Evolutionary conservation across 169 alveolate genomes (phyloP), one percentile per base, ranked within the genome.

Genomic region (Plasmodium falciparum): DNA sequence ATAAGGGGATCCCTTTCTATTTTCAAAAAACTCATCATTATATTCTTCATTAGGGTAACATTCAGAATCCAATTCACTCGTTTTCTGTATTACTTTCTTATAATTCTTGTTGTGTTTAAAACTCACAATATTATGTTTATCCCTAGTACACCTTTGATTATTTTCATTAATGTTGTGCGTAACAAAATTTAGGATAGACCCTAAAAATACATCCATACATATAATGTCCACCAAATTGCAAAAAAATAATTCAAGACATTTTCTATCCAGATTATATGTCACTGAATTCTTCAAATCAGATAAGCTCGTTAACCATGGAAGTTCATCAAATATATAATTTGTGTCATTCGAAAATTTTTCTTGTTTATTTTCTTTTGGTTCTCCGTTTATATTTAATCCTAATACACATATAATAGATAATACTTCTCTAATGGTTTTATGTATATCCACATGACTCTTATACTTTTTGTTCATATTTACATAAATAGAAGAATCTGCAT

Each of bases 211-310:
- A 17, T 83, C 73, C 43, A 73, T 83, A 17, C 86, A 70, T 71
- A 83, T 83, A 33, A 83, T 83, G 50, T 83, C 91, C 15, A 83
- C 91, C 72, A 83, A 70, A 58, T 71, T 83, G 50, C 91, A 83
- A 39, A 83, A 83, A 39, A 83, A 71, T 49, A 71, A 24, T 62
- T 83, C 91, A 12, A 83, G 17, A 39, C 91, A 83, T 70, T 83
- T 71, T 43, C 69, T 83, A 62, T 83, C 91, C 59, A 83, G 45
- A 83, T 65, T 43, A 29, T 83, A 83, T 20, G 91, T 69, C 20
- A 83, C 91, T 24, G 91, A 83, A 59, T 83, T 69, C 61, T 83
- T 61, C 17, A 83, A 26, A 20, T 83, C 86, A 12, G 91, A 67
- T 71, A 83, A 58, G 49, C 91, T 83, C 2, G 74, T 54, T 63